phyloP scores from a whole-genome alignment of 371 early-diverging fungal species.

The Fennellomyces sp. region DNA sequence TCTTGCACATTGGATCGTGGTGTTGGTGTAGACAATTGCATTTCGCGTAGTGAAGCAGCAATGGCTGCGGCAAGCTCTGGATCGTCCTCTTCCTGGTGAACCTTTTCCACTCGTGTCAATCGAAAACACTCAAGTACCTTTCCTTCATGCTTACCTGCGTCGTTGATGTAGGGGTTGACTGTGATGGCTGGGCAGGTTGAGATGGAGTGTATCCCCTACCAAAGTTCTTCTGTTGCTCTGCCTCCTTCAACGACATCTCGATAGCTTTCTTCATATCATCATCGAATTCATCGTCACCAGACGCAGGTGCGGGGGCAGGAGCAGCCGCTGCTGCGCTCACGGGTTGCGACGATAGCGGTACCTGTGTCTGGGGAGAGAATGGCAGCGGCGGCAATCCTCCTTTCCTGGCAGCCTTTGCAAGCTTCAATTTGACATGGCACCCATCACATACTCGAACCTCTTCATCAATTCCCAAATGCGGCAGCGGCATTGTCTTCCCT shows the following conservation, averaged over 20 bases:
- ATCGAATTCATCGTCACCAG: constrained; percentile 62
- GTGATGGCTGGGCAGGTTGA: constrained; percentile 7
- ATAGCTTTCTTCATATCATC: constrained; percentile 91
- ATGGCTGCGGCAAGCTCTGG: constrained; percentile 93
- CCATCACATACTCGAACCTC: constrained; percentile 94
- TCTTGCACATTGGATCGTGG: constrained; percentile 7
- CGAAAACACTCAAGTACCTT: neutral
- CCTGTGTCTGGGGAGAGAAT: neutral
- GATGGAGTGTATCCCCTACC: constrained; percentile 37
- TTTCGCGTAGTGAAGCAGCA: constrained; percentile 87
- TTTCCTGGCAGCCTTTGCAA: constrained; percentile 39
- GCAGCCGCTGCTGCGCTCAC: neutral
- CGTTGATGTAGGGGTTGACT: neutral
- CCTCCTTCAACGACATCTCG: constrained; percentile 82
- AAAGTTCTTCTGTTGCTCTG: constrained; percentile 57
- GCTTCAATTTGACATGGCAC: constrained; percentile 75
- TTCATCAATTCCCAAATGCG: constrained; percentile 87
- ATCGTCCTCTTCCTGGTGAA: constrained; percentile 53
- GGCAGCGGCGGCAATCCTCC: constrained; percentile 19
- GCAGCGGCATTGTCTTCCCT: constrained; percentile 80
- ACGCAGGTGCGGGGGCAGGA: neutral
- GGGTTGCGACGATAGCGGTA: neutral
- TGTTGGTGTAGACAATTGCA: constrained; percentile 23
- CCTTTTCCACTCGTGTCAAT: neutral
- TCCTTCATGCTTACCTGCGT: neutral